Evolutionary conservation across 371 early-diverging fungal species (phyloP).

Genomic region (Phascolomyces articulosus): DNA sequence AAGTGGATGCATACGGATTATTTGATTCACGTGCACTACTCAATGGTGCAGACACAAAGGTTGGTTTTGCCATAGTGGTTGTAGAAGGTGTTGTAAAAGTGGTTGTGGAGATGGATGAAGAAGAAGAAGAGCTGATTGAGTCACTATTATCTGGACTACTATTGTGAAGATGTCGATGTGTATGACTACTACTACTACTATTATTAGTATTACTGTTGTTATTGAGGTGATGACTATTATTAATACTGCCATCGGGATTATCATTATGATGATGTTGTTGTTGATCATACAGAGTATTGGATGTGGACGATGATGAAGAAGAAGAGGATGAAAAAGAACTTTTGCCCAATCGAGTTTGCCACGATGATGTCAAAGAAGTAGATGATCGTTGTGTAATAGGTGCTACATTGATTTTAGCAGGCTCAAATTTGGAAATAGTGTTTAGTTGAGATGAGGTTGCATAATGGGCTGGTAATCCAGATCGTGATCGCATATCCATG

Average conservation of each 20-base stretch:
- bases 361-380: not conserved
- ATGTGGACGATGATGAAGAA: not conserved
- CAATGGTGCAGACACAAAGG: slow-evolving; percentile 3
- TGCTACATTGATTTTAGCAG: slow-evolving; percentile 36
- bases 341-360: slow-evolving; percentile 8
- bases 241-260: not conserved
- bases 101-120: not conserved
- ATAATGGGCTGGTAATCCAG: slow-evolving; percentile 13
- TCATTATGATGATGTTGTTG: too few species aligned
- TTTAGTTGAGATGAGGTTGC: slow-evolving; percentile 13
- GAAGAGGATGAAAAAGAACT: not conserved
- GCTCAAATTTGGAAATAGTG: slow-evolving; percentile 10
- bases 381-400: slow-evolving; percentile 22
- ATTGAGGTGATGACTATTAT: too few species aligned
- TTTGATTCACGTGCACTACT: slow-evolving; percentile 16
- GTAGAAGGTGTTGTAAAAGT: not conserved
- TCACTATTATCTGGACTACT: not conserved
- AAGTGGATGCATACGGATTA: slow-evolving; percentile 21
- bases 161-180: not conserved
- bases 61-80: not conserved
- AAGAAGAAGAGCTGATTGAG: not conserved
- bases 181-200: not conserved
- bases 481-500: slow-evolving; percentile 3
- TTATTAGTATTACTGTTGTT: not conserved
- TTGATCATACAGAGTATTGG: not conserved